Evolutionary conservation across 1,284 basidiomycete genomes (phyloP).

Genomic region (Serendipita sp.): DNA sequence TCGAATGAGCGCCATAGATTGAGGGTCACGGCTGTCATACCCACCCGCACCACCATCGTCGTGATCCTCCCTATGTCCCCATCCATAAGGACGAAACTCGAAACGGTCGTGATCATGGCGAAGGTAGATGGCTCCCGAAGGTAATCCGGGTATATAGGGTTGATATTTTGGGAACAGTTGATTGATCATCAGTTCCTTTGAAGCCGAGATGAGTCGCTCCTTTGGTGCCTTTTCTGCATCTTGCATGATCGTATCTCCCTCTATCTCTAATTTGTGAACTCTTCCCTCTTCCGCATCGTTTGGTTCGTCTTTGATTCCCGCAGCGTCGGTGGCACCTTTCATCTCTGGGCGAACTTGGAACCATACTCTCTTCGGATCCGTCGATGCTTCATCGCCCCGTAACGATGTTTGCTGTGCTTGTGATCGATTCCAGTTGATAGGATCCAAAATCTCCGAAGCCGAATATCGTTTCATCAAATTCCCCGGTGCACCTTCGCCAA

Average conservation of each 20-base stretch:
- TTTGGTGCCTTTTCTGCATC: neutral
- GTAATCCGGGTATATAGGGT: neutral
- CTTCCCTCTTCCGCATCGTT: neutral
- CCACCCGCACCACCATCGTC: neutral
- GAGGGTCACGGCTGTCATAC: neutral
- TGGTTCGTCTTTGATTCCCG: neutral
- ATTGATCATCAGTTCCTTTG: neutral
- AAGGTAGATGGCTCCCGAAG: neutral
- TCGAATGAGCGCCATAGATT: neutral
- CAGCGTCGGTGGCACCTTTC: neutral
- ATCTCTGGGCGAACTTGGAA: slow-evolving; percentile 5
- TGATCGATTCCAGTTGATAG: neutral
- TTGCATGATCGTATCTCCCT: neutral
- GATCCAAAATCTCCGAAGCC: slow-evolving; percentile 2
- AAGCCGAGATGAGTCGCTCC: neutral
- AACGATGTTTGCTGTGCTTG: neutral
- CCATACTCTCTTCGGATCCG: neutral
- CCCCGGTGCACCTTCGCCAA: neutral
- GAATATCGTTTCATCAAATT: neutral
- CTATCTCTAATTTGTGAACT: neutral
- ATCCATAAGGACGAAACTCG: neutral
- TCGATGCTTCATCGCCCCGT: neutral
- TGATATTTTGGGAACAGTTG: neutral
- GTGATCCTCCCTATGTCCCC: neutral
- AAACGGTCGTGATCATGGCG: slow-evolving; percentile 5